Base-by-base conservation (phyloP, 805 yeast genomes). In the Geotrichum ghanense region DNA sequence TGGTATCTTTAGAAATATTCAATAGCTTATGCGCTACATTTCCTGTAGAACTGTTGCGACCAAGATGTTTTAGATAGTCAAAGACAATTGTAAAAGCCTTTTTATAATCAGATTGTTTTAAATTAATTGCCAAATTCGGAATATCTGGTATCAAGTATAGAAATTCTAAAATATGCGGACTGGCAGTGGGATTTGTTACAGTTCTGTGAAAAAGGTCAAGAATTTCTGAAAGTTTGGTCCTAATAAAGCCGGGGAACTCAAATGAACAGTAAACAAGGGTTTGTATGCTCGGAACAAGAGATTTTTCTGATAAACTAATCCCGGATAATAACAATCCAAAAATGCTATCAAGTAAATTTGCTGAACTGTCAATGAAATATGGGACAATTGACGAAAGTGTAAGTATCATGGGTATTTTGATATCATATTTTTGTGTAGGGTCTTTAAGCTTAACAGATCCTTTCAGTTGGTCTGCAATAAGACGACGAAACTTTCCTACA, bases 1-100 rank as follows among this genome's bases (percentile, higher is more conserved):
- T 51, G 3, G 50, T 46, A 19, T 40, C 48, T 14, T 46, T 41
- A 20, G 27, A 23, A 37, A 44, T 45, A 39, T 23, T 41, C 17
- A 45, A 45, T 39, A 40, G 52, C 53, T 83, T 88, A 45, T 73
- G 69, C 1, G 86, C 76, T 6, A 31, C 16, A n/a, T n/a, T 31
- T 31, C 16, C 16, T 6, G 37, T 19, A 31, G 37, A 19, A 31
- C 12, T 19, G 5, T 16, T 31, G 7, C 37, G 12, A 10, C 37
- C 37, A 31, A 31, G 16, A 56, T 79, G 80, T 56, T 83, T 85
- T 46, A 86, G 81, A 54, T 79, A 81, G 54, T 81, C 80, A 66
- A 87, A 83, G 1, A 88, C 81, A 59, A 87, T 83, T 1, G 84
- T 95, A 66, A 87, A 84, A 2, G 86, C 85, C 42, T 88, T 70